Conservation (phyloP, 129 eudicot species). For the Dittrichia graveolens region DNA sequence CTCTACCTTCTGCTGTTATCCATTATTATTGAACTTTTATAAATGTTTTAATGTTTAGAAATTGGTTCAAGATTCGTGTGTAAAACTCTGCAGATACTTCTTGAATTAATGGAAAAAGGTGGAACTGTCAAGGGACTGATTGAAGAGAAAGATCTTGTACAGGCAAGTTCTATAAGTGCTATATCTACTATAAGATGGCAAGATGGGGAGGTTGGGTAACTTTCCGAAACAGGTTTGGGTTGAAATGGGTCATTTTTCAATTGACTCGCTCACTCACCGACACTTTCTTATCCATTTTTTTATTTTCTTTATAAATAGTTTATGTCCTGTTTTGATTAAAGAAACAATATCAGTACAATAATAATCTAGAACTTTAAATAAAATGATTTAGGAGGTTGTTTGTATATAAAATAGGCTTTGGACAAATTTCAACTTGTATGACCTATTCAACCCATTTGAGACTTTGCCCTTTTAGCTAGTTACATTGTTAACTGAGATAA, state of each 20-base stretch:
- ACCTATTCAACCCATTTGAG: background rate
- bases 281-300: background rate
- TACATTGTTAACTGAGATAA: background rate
- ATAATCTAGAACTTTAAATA: background rate
- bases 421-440: background rate
- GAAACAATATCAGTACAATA: background rate
- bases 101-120: constrained; percentile 91
- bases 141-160: constrained; percentile 91
- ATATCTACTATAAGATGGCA: constrained; percentile 1
- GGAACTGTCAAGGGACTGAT: constrained; percentile 93
- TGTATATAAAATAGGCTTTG: background rate
- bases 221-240: background rate
- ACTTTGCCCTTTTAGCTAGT: background rate
- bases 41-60: background rate
- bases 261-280: background rate
- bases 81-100: constrained; percentile 65
- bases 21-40: background rate
- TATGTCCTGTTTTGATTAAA: background rate
- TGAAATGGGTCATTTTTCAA: background rate
- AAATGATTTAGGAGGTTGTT: background rate
- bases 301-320: background rate
- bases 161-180: constrained; percentile 53
- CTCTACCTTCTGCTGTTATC: background rate
- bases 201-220: background rate
- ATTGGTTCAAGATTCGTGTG: constrained; percentile 7